Base-by-base conservation (phyloP, 805 yeast species). In the Grigorovia humatica region DNA sequence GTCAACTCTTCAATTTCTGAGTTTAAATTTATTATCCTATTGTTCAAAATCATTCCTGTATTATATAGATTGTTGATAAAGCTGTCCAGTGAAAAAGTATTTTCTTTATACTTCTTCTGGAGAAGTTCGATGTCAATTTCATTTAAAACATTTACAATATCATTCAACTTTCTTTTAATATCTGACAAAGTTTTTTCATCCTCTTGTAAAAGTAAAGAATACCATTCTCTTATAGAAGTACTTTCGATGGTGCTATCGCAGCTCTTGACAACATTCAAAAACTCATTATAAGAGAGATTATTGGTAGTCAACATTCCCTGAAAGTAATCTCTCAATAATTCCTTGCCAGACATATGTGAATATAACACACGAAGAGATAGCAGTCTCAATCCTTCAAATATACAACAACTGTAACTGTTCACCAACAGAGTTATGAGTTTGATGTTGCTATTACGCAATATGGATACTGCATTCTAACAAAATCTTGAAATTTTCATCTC, bases 81-180 rank as follows among this genome's bases (percentile, higher is more conserved):
- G 23, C 58, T 60, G 43, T 59, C 63, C 17, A 60, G 46, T 9
- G 56, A 52, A 32, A 53, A 55, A 4, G 56, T 54, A 18, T 59
- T 58, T n/a, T 51, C 20, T 15, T 51, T 23, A 44, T 57, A 59
- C 4, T 43, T 32, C 5, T 38, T 48, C 18, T 54, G 52, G 9
- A 60, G 43, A 6, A 57, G 55, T 2, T 43, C 52, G 9, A 60
- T 17, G 42, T 54, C 55, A 2, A 55, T 35, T 45, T 51, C 48
- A 29, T 56, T 55, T 27, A 48, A 32, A 1, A 66, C 60, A 8
- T 70, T 68, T 19, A 77, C 59, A 61, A 82, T 88, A 1, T 58
- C 56, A 44, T 80, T 79, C 30, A 85, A 57, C 64, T 89, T 96
- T 50, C 83, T 86, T 54, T 87, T 74, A 0, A 83, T 79, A 2